A percentile compares a stretch with the other conserved stretches of the same genome.
Evolutionary conservation across 169 alveolate species (phyloP).

Genomic region (Plasmodium vinckei): DNA sequence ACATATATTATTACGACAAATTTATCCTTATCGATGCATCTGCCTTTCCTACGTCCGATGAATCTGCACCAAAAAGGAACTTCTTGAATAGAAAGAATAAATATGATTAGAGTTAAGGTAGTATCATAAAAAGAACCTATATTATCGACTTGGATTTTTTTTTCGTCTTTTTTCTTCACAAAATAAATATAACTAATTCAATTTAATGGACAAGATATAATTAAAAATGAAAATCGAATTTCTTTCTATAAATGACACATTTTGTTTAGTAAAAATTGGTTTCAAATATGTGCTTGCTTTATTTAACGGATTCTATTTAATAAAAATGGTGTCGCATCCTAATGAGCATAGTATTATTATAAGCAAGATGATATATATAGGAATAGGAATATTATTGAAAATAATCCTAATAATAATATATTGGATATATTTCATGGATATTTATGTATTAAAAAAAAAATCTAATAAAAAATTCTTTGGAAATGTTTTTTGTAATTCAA

Average conservation of each 20-base stretch:
- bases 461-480: conserved; percentile 9
- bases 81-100: no score
- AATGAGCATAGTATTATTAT: conserved; percentile 12
- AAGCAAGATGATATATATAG: conserved; percentile 16
- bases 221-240: conserved; percentile 63
- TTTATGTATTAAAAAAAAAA: conserved; percentile 22
- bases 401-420: conserved; percentile 35
- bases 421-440: conserved; percentile 31
- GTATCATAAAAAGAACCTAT: no score
- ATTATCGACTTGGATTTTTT: no score
- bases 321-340: conserved; percentile 16
- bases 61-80: no score
- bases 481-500: conserved; percentile 5
- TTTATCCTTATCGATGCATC: no score
- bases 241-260: conserved; percentile 38
- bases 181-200: no score
- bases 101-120: no score
- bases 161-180: no score
- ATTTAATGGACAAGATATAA: neutral
- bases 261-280: conserved; percentile 46
- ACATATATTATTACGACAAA: no score
- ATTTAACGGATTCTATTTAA: conserved; percentile 38
- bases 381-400: conserved; percentile 47
- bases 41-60: no score
- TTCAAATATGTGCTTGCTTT: conserved; percentile 57